Conservation (phyloP, 805 yeast species). For the Starmerella apicola region DNA sequence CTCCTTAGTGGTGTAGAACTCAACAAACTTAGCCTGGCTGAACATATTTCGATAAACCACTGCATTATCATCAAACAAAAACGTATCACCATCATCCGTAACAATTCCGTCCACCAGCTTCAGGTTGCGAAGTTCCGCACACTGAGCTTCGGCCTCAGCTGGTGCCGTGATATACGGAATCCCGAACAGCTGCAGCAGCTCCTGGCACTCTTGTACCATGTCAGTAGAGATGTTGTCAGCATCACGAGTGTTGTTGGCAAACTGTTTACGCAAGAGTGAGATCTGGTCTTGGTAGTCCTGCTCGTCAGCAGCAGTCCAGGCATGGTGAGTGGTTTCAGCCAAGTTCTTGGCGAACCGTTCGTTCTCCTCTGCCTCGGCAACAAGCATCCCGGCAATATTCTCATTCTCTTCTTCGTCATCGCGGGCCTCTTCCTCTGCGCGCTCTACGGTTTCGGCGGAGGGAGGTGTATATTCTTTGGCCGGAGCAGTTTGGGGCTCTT, state of each 20-base stretch:
- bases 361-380: constrained; percentile 62
- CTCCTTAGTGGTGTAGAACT: constrained; percentile 54
- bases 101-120: constrained; percentile 85
- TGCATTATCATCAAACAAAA: constrained; percentile 72
- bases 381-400: constrained; percentile 46
- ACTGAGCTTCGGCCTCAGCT: constrained; percentile 98
- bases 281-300: constrained; percentile 23
- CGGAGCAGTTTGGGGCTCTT: neutral
- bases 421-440: constrained; percentile 25
- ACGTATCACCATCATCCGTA: constrained; percentile 96
- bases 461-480: neutral
- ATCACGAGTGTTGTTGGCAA: constrained; percentile 62
- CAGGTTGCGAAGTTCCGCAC: constrained; percentile 63
- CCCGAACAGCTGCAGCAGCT: constrained; percentile 73
- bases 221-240: constrained; percentile 79
- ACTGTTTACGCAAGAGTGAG: constrained; percentile 44
- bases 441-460: constrained; percentile 14
- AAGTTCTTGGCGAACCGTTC: constrained; percentile 42
- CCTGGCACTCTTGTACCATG: constrained; percentile 88
- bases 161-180: constrained; percentile 94
- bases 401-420: constrained; percentile 58
- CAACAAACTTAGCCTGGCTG: constrained; percentile 84
- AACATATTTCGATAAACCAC: constrained; percentile 80
- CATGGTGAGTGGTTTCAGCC: constrained; percentile 18
- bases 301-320: constrained; percentile 15